Percentiles rank a stretch among this genome's conserved stretches.
phyloP scores from a whole-genome alignment of 139 green algal species.

The Coccomyxa sp. region DNA sequence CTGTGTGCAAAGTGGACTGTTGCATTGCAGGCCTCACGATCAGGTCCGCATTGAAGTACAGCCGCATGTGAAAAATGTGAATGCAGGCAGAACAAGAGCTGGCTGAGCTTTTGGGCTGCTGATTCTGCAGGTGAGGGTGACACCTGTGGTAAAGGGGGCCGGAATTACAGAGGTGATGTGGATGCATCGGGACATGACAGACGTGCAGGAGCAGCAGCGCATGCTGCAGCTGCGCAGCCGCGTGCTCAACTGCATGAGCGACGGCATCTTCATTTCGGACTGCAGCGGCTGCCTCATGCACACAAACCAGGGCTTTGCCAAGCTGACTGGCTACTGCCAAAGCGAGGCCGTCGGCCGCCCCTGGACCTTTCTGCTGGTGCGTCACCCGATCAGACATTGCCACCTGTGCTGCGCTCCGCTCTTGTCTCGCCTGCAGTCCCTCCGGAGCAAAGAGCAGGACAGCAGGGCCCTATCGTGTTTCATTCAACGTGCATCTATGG shows the following conservation, averaged over 20 bases:
- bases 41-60: not conserved
- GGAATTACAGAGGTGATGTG: not conserved
- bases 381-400: too few relatives aligned
- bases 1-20: not conserved
- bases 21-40: not conserved
- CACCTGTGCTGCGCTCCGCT: too few relatives aligned
- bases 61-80: too few relatives aligned
- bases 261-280: conserved; percentile 15
- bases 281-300: not conserved
- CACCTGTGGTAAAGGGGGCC: not conserved
- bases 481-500: too few relatives aligned
- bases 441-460: too few relatives aligned
- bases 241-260: conserved; percentile 10
- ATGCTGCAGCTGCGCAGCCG: conserved; percentile 2
- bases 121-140: not conserved
- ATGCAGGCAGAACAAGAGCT: not conserved
- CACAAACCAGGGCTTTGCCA: conserved; percentile 17
- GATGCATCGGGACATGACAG: too few relatives aligned
- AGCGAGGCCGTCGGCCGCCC: not conserved
- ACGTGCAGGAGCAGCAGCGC: not conserved
- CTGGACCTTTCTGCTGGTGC: conserved; percentile 20
- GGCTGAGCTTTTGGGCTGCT: not conserved
- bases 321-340: conserved; percentile 7
- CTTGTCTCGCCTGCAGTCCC: too few relatives aligned
- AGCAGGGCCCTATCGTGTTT: too few relatives aligned